Evolutionary conservation across 164 flowering plant species (phyloP).

Genomic region (Houttuynia cordata): DNA sequence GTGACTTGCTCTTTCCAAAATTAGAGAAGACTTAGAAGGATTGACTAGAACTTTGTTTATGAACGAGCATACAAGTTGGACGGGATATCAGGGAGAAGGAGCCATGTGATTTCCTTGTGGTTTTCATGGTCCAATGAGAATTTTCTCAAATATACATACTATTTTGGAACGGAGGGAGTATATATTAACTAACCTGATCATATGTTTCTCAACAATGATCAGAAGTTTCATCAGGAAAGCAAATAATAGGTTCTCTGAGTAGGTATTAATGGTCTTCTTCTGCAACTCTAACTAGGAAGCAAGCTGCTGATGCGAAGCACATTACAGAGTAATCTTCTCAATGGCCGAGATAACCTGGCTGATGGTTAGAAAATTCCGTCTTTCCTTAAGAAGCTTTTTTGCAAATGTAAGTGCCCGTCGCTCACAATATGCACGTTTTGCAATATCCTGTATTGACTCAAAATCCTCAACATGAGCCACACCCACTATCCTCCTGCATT

Average conservation of each 20-base stretch:
- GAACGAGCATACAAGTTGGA: too few relatives aligned
- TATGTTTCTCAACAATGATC: background rate
- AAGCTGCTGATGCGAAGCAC: background rate
- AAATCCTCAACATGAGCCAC: conserved; percentile 96
- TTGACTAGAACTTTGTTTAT: too few relatives aligned
- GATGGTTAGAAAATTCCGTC: conserved; percentile 44
- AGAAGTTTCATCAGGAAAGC: background rate
- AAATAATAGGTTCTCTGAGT: background rate
- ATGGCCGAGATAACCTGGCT: conserved; percentile 47
- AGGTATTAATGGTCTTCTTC: background rate
- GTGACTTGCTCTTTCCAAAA: too few relatives aligned
- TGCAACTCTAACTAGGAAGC: background rate
- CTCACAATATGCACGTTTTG: conserved; percentile 64
- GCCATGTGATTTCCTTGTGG: too few relatives aligned
- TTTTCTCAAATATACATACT: too few relatives aligned
- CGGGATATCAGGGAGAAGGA: too few relatives aligned
- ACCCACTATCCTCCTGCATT: conserved; percentile 82
- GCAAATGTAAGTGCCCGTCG: conserved; percentile 63
- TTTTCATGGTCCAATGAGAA: too few relatives aligned
- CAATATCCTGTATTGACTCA: conserved; percentile 55
- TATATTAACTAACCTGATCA: background rate
- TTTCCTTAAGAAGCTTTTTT: conserved; percentile 65
- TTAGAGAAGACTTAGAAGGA: too few relatives aligned
- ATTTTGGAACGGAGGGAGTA: too few relatives aligned
- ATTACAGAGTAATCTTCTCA: conserved; percentile 12